phyloP scores from a whole-genome alignment of 164 flowering plant genomes.

The Chloranthus sessilifolius region DNA sequence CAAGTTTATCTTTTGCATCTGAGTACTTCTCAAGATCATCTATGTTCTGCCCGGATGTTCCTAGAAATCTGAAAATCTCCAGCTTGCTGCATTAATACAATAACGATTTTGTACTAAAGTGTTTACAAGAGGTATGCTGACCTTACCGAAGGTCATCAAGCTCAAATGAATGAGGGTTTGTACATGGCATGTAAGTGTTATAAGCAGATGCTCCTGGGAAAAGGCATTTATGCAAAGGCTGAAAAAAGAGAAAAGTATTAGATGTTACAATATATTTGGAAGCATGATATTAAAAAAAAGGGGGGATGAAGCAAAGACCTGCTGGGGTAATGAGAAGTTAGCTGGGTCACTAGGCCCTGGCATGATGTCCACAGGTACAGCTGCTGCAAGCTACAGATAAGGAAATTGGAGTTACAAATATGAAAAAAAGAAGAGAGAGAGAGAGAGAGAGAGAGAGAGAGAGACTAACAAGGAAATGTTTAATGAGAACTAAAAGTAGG shows the following conservation, averaged over 20 bases:
- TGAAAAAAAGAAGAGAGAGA: not conserved
- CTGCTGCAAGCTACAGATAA: conserved; percentile 67
- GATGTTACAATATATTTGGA: conserved; percentile 5
- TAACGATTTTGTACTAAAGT: not conserved
- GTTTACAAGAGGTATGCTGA: not conserved
- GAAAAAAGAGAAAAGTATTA: conserved; percentile 21
- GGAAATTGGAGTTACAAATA: not conserved
- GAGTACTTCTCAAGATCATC: conserved; percentile 87
- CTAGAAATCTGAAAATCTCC: conserved; percentile 63
- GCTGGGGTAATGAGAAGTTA: conserved; percentile 87
- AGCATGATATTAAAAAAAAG: not conserved
- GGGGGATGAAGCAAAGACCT: conserved; percentile 43
- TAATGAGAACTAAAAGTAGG: too few species aligned
- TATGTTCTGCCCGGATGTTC: conserved; percentile 93
- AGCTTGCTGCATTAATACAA: not conserved
- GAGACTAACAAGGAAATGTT: too few species aligned
- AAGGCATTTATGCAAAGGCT: conserved; percentile 89
- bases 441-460: too few species aligned
- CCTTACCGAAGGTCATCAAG: conserved; percentile 66
- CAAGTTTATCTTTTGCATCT: conserved; percentile 66
- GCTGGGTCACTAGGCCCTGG: conserved; percentile 89
- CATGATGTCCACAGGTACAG: conserved; percentile 82
- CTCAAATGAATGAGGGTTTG: conserved; percentile 89
- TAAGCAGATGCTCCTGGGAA: conserved; percentile 82
- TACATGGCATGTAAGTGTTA: conserved; percentile 80